Evolutionary conservation across 2,329 filamentous ascomycete genomes (phyloP).

Genomic region (Periconia macrospinosa): DNA sequence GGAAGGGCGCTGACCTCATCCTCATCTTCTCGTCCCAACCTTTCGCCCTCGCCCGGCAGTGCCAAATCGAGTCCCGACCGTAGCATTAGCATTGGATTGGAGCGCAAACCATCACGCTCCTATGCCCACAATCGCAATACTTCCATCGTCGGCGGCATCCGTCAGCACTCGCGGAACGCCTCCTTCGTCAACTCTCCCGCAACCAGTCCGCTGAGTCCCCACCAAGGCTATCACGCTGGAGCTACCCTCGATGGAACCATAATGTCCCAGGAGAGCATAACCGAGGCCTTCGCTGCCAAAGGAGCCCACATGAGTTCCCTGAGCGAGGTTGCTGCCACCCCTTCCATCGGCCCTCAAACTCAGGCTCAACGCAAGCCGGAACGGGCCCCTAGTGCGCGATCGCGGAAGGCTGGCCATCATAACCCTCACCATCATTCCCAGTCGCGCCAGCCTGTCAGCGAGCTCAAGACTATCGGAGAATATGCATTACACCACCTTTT

Average conservation of each 20-base stretch:
- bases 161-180: slow-evolving; percentile 88
- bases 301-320: slow-evolving; percentile 18
- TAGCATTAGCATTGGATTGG: slow-evolving; percentile 51
- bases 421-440: slow-evolving; percentile 72
- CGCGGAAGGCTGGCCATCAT: slow-evolving; percentile 75
- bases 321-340: neutral
- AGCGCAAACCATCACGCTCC: slow-evolving; percentile 56
- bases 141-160: slow-evolving; percentile 94
- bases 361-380: slow-evolving; percentile 42
- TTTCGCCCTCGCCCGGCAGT: slow-evolving; percentile 47
- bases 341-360: slow-evolving; percentile 14
- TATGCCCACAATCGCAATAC: slow-evolving; percentile 95
- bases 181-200: slow-evolving; percentile 77
- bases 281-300: slow-evolving; percentile 38
- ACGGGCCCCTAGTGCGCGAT: slow-evolving; percentile 57
- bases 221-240: slow-evolving; percentile 67
- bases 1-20: slow-evolving; percentile 50
- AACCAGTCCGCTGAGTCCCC: slow-evolving; percentile 81
- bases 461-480: slow-evolving; percentile 93
- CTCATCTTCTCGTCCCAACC: slow-evolving; percentile 47
- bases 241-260: slow-evolving; percentile 42
- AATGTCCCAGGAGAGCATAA: slow-evolving; percentile 45
- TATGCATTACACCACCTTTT: slow-evolving; percentile 96
- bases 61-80: slow-evolving; percentile 43
- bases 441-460: slow-evolving; percentile 64